A percentile compares a stretch with the other conserved stretches of the same genome.
Evolutionary conservation across 768 basidiomycete genomes (phyloP).

Genomic region (Phylloporus rhodoxanthus): DNA sequence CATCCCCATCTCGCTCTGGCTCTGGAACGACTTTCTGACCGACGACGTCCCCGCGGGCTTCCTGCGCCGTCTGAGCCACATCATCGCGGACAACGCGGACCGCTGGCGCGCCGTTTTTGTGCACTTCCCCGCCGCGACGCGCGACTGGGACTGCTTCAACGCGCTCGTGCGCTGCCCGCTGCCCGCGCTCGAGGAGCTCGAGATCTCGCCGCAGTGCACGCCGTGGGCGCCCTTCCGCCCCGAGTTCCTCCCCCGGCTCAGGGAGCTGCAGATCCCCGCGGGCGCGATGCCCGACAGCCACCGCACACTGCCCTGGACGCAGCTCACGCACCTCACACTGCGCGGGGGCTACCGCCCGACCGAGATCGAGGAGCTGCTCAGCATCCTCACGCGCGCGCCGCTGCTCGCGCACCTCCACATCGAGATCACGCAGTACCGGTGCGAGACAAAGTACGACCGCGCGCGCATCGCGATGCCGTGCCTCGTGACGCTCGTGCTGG

Average conservation of each 20-base stretch:
- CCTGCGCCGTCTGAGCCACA: slow-evolving; percentile 18
- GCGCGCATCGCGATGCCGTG: slow-evolving; percentile 26
- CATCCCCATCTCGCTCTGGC: slow-evolving; percentile 23
- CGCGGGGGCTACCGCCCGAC: slow-evolving; percentile 27
- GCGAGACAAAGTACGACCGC: slow-evolving; percentile 26
- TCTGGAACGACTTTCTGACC: slow-evolving; percentile 31
- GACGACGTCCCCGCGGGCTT: slow-evolving; percentile 26
- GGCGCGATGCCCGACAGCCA: slow-evolving; percentile 30
- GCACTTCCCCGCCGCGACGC: slow-evolving; percentile 25
- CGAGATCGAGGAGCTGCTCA: slow-evolving; percentile 23
- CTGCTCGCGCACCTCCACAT: slow-evolving; percentile 27
- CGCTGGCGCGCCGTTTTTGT: slow-evolving; percentile 30
- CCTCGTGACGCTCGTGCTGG: slow-evolving; percentile 27
- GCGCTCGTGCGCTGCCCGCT: slow-evolving; percentile 21
- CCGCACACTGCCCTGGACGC: slow-evolving; percentile 29
- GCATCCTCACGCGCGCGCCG: slow-evolving; percentile 22
- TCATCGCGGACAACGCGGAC: slow-evolving; percentile 21
- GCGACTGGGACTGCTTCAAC: slow-evolving; percentile 25
- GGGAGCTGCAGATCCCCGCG: slow-evolving; percentile 27
- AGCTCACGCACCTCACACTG: slow-evolving; percentile 28
- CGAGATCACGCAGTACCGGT: slow-evolving; percentile 29
- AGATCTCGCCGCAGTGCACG: slow-evolving; percentile 29
- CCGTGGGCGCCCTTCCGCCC: slow-evolving; percentile 29
- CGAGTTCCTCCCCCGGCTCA: slow-evolving; percentile 20
- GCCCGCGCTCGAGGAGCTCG: slow-evolving; percentile 28